phyloP scores from a whole-genome alignment of 2,329 filamentous ascomycete genomes.

The Colletotrichum kahawae region DNA sequence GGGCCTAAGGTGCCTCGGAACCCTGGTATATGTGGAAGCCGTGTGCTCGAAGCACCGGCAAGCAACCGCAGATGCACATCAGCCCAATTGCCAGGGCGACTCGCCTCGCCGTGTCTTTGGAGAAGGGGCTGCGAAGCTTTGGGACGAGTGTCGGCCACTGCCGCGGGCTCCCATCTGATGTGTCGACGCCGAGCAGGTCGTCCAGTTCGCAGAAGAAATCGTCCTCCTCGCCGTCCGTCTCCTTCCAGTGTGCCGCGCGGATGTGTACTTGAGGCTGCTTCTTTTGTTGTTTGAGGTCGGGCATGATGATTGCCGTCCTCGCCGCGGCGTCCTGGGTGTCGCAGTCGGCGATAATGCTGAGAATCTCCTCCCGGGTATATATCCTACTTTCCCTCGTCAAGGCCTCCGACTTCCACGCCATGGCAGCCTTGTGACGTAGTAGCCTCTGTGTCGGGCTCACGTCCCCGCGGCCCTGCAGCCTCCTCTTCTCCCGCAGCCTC shows the following conservation, averaged over 20 bases:
- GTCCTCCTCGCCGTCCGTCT: constrained; percentile 15
- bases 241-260: constrained; percentile 22
- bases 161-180: neutral
- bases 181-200: neutral
- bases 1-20: constrained; percentile 4
- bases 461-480: constrained; percentile 23
- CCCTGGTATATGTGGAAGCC: constrained; percentile 17
- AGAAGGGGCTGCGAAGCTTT: constrained; percentile 18
- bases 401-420: constrained; percentile 40
- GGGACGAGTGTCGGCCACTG: constrained; percentile 13
- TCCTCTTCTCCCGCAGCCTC: constrained; percentile 20
- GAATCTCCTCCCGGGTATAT: constrained; percentile 16
- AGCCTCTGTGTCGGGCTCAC: constrained; percentile 45
- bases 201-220: constrained; percentile 21
- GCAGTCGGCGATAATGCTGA: constrained; percentile 18
- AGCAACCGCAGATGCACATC: constrained; percentile 28
- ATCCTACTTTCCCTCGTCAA: constrained; percentile 16
- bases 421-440: constrained; percentile 46
- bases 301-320: neutral
- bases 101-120: constrained; percentile 29
- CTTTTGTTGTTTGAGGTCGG: neutral
- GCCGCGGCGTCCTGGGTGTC: constrained; percentile 13
- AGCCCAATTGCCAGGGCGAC: constrained; percentile 35
- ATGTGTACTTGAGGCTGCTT: constrained; percentile 6
- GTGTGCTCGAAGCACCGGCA: constrained; percentile 20